Base-by-base conservation (phyloP, 768 basidiomycete genomes). In the Polyporus arcularius region DNA sequence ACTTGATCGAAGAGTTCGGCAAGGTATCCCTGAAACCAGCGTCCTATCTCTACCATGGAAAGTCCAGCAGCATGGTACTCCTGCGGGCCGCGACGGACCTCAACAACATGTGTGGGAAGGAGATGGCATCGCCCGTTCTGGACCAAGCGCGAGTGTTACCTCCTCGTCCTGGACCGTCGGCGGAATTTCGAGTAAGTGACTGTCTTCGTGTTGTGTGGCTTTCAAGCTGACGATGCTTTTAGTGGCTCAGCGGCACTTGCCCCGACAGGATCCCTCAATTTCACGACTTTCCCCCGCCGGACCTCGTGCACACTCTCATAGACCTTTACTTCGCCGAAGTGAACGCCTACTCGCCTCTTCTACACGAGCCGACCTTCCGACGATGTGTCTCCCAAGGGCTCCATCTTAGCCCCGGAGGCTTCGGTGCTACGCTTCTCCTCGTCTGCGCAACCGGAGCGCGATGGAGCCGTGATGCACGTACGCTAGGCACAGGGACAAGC, bases 281-380 rank as follows among this genome's bases (percentile, higher is more conserved):
- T 75, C 1, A 79, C 67, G 60, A 31, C 0, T 87, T 85, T 65
- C 87, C 86, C 0, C 76, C 81, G 4, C 58, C 71, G 0, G 80
- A 83, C 47, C 80, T 94, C 47, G 75, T 82, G 14, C 45, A 61
- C 8, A 46, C 65, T 0, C 78, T 95, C 41, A 72, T 92, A 40
- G 80, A 87, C 39, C 73, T 85, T 28, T 94, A 88, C 67, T 96
- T 95, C 69, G 60, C 62, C 1, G 63, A 81, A 38, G 56, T 80
- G 59, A 89, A 93, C 67, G 60, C 79, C n/a, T 76, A 81, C 55
- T 66, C 82, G 0, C 91, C 92, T 1, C 77, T 95, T 4, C 77
- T 96, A 4, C 92, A 94, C 65, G 81, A 85, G 4, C 85, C 85
- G 0, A 83, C 83, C 4, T 92, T 95, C 64, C 80, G 86, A 41